Conservation (phyloP, 1,139 yeast species). For the Geotrichum macrosporum region DNA sequence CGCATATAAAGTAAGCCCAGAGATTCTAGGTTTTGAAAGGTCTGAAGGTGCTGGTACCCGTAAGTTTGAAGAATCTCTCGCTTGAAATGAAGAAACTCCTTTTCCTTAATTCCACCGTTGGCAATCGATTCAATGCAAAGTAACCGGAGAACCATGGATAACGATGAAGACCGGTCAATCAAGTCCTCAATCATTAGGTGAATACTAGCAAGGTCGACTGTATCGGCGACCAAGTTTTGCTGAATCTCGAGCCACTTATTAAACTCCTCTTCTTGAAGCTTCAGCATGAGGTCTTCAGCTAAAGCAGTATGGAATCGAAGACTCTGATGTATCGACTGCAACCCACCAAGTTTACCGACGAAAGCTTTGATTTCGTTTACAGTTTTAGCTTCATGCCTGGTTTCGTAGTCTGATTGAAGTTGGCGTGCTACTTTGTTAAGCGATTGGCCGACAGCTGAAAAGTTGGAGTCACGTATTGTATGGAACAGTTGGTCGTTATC, state of each 20-base stretch:
- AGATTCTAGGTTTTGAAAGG: slow-evolving; percentile 42
- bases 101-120: slow-evolving; percentile 61
- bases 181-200: slow-evolving; percentile 49
- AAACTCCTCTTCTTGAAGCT: slow-evolving; percentile 49
- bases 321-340: slow-evolving; percentile 64
- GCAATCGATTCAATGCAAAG: slow-evolving; percentile 53
- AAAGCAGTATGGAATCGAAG: slow-evolving; percentile 72
- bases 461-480: slow-evolving; percentile 61
- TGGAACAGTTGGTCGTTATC: slow-evolving; percentile 43
- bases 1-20: slow-evolving; percentile 40
- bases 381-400: slow-evolving; percentile 54
- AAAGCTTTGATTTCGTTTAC: slow-evolving; percentile 65
- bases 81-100: slow-evolving; percentile 50
- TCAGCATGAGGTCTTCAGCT: slow-evolving; percentile 61
- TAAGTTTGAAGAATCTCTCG: slow-evolving; percentile 52
- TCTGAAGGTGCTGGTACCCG: slow-evolving; percentile 50
- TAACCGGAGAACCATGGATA: slow-evolving; percentile 46
- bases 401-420: slow-evolving; percentile 65
- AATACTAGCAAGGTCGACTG: slow-evolving; percentile 52
- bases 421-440: slow-evolving; percentile 67
- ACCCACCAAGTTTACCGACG: slow-evolving; percentile 63
- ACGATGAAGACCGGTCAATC: slow-evolving; percentile 43
- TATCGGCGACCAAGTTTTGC: slow-evolving; percentile 60
- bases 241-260: slow-evolving; percentile 62
- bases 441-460: slow-evolving; percentile 71